Conservation (phyloP, 345 rosid species). For the Aurinia saxatilis region DNA sequence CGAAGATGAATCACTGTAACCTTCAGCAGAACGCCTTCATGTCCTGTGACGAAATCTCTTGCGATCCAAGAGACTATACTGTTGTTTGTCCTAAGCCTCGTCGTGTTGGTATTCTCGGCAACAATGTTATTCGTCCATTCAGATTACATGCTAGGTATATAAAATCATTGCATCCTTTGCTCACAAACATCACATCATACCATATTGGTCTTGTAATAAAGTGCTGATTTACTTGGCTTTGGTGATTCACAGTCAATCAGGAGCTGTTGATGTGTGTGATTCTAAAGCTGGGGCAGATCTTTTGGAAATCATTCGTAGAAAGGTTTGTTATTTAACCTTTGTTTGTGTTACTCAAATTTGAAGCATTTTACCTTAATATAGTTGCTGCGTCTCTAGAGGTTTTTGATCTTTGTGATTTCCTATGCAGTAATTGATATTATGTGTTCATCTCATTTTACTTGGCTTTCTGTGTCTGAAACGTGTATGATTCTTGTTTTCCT, state of each 20-base stretch:
- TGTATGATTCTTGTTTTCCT: too few relatives aligned
- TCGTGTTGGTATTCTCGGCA: constrained; percentile 43
- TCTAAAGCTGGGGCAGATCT: constrained; percentile 54
- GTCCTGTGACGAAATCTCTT: constrained; percentile 39
- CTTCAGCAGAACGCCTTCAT: constrained; percentile 69
- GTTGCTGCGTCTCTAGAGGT: background rate
- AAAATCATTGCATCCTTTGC: background rate
- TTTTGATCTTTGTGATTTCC: background rate
- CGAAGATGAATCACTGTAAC: constrained; percentile 67
- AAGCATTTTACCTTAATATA: too few relatives aligned
- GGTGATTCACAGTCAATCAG: constrained; percentile 20
- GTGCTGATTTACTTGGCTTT: background rate
- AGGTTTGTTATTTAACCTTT: constrained; percentile 32
- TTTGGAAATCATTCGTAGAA: constrained; percentile 49
- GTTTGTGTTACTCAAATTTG: too few relatives aligned
- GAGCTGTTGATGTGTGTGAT: constrained; percentile 38
- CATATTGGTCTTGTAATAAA: background rate
- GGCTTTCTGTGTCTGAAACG: too few relatives aligned
- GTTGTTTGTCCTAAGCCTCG: constrained; percentile 92
- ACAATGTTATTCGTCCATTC: constrained; percentile 34
- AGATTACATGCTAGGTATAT: constrained; percentile 53
- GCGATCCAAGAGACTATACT: constrained; percentile 37
- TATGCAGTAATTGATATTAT: too few relatives aligned
- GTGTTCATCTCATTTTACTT: too few relatives aligned
- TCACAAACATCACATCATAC: background rate